These are phyloP conservation scores for Anethum foeniculum DNA, from an alignment of 140 eudicot genomes.

Conservation along the genomic window DNA sequence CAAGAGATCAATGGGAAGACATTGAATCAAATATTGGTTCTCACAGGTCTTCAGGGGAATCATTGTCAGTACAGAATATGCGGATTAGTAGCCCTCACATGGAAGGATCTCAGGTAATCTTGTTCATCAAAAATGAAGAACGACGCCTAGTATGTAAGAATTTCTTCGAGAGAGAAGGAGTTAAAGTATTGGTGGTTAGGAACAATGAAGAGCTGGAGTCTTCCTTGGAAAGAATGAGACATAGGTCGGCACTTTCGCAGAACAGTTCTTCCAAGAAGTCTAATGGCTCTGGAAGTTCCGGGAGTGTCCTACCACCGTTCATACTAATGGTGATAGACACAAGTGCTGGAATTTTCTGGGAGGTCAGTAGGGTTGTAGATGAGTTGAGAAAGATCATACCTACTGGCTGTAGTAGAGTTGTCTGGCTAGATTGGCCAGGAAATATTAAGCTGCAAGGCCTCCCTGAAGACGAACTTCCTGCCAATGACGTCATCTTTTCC, in stretches of 20 bases:
- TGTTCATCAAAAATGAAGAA: constrained; percentile 36
- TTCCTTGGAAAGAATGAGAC: constrained; percentile 34
- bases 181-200: constrained; percentile 32
- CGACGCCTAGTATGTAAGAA: constrained; percentile 29
- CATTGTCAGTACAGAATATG: constrained; percentile 10
- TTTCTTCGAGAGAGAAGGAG: constrained; percentile 37
- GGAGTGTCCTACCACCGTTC: constrained; percentile 11
- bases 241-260: not conserved
- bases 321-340: constrained; percentile 49
- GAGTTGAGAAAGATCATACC: constrained; percentile 41
- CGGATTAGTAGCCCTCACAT: constrained; percentile 31
- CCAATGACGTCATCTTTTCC: constrained; percentile 36
- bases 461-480: constrained; percentile 35
- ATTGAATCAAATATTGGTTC: constrained; percentile 16
- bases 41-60: constrained; percentile 14
- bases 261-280: constrained; percentile 28
- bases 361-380: constrained; percentile 39
- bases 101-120: constrained; percentile 30
- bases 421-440: constrained; percentile 47
- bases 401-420: constrained; percentile 21
- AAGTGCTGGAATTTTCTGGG: constrained; percentile 33
- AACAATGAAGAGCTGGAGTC: constrained; percentile 26
- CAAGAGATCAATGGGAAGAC: constrained; percentile 13
- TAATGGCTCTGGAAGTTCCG: constrained; percentile 14
- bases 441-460: constrained; percentile 32